Base-by-base conservation (phyloP, 2,329 filamentous ascomycete genomes). In the Nemania bipapillata region DNA sequence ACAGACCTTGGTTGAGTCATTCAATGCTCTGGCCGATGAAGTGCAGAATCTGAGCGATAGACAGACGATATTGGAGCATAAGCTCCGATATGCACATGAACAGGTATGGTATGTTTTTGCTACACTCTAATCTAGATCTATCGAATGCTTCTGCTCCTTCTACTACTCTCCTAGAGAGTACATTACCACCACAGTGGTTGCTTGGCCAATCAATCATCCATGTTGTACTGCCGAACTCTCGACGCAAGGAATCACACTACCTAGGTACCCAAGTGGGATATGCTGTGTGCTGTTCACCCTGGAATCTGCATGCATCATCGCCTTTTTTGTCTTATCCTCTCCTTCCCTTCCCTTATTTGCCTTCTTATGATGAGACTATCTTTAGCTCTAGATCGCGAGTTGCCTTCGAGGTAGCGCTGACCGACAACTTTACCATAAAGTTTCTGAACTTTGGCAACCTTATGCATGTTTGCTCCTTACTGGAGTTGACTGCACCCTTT, bases 311-410 rank as follows among this genome's bases (percentile, higher is more conserved):
- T 4, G 9, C 4, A 32, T 4, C 4, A 32, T 40, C 47, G 5
- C 11, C 7, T 60, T 24, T 11, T 6, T 56, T n/a, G n/a, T 26
- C 3, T 61, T 26, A 22, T 37, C 53, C 30, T 40, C 54, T 40
- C 53, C 26, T 66, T 71, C n/a, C n/a, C n/a, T n/a, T n/a, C 68
- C 54, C 69, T 68, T 77, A 56, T 37, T 63, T 71, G 52, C 64
- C 61, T 61, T 74, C 61, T 65, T 65, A 83, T 84, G 83, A 85
- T 83, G 80, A 82, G 73, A 77, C 76, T 76, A 70, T 78, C 79
- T 91, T 69, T 92, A 93, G 91, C 91, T 93, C 91, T 93, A 93
- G 91, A 93, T 92, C 91, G 90, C 85, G 86, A 92, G 89, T 85
- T 87, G 83, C 85, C 68, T 24, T 67, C 49, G 76, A 72, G 80